Percentiles rank a stretch among this genome's conserved stretches.
phyloP scores from a whole-genome alignment of 768 basidiomycete genomes.

The Sporobolomyces phaffii region DNA sequence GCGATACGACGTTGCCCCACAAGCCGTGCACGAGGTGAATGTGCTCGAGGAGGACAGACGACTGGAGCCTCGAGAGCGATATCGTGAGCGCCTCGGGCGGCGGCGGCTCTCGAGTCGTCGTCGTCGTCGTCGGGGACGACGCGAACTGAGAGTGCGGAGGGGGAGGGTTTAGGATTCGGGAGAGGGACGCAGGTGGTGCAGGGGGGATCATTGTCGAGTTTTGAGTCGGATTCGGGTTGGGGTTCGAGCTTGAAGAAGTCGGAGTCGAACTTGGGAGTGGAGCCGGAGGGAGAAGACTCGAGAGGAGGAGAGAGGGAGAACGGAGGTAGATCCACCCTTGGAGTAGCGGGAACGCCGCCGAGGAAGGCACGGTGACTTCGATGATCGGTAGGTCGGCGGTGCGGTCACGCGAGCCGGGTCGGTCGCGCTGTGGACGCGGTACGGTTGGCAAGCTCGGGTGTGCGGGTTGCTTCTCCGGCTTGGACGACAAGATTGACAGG shows the following conservation, averaged over 20 bases:
- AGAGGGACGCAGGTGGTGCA: background rate
- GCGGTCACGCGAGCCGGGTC: background rate
- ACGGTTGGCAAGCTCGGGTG: constrained; percentile 53
- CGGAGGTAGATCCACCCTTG: constrained; percentile 66
- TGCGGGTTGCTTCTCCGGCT: constrained; percentile 43
- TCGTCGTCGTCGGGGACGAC: background rate
- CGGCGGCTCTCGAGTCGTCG: background rate
- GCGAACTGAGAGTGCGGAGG: background rate
- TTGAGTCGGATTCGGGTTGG: too few relatives aligned
- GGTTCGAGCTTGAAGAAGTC: constrained; percentile 2
- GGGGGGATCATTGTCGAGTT: too few relatives aligned
- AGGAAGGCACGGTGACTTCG: constrained; percentile 64
- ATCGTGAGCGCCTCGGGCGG: constrained; percentile 11
- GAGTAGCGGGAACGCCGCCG: constrained; percentile 61
- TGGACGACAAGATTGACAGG: constrained; percentile 13
- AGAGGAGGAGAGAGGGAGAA: constrained; percentile 46
- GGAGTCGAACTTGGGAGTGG: background rate
- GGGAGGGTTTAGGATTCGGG: constrained; percentile 20
- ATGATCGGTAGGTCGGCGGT: constrained; percentile 56
- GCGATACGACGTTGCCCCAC: constrained; percentile 34
- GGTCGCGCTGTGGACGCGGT: constrained; percentile 22
- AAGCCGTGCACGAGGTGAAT: constrained; percentile 31
- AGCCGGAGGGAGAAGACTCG: background rate
- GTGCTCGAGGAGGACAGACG: constrained; percentile 12
- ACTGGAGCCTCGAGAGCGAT: constrained; percentile 19